These are phyloP conservation scores for Camelina laxa DNA, from an alignment of 345 rosid species.

Conservation along the genomic window DNA sequence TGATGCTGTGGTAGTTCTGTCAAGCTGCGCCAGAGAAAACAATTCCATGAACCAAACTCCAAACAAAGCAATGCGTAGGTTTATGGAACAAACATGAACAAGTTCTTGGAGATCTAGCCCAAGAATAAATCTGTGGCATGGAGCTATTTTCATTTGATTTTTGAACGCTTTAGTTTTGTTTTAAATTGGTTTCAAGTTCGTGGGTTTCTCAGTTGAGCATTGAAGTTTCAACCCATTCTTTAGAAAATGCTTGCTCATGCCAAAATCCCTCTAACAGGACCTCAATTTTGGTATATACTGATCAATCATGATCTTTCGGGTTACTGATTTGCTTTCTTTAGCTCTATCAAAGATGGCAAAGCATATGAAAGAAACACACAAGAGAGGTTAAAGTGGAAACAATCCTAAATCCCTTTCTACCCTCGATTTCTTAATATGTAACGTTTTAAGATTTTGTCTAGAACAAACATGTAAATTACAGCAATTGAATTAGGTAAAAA, in stretches of 20 bases:
- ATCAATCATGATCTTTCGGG: not conserved
- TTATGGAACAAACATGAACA: conserved; percentile 27
- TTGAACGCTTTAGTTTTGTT: conserved; percentile 6
- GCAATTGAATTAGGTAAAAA: no score
- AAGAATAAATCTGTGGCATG: conserved; percentile 16
- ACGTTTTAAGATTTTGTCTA: no score
- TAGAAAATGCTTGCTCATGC: conserved; percentile 5
- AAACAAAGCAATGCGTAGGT: conserved; percentile 12
- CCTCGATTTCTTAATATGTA: no score
- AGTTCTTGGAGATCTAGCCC: conserved; percentile 16
- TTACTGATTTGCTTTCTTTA: not conserved
- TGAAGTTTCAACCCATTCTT: conserved; percentile 33
- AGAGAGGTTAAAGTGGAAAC: no score
- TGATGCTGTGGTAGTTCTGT: conserved; percentile 5
- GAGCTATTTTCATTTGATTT: conserved; percentile 25
- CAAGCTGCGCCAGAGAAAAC: conserved; percentile 9
- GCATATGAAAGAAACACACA: not conserved
- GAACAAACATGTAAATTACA: no score
- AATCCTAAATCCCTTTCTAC: no score
- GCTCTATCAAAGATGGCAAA: not conserved
- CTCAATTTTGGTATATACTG: not conserved
- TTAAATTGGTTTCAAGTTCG: conserved; percentile 23
- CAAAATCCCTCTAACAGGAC: not conserved
- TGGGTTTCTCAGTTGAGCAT: conserved; percentile 35
- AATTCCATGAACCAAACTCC: conserved; percentile 33